These are phyloP conservation scores for Populus alba DNA, from an alignment of 345 rosid species.

Conservation along the genomic window DNA sequence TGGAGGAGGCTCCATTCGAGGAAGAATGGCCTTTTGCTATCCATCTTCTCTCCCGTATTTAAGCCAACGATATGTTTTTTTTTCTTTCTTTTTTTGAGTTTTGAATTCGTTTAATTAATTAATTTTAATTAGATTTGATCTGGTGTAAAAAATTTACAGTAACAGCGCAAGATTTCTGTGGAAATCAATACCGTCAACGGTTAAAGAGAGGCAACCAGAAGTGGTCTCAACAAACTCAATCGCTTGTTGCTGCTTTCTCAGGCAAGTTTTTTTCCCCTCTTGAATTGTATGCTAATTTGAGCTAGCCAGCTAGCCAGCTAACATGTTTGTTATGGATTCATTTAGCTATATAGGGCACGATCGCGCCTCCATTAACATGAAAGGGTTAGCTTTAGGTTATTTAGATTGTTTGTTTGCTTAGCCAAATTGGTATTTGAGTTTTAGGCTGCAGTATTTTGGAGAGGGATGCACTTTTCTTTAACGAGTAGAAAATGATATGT, in stretches of 20 bases:
- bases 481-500: background rate
- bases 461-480: no score
- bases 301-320: background rate
- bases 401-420: background rate
- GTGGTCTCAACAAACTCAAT: constrained; percentile 70
- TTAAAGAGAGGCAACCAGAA: constrained; percentile 72
- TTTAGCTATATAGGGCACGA: background rate
- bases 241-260: constrained; percentile 67
- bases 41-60: constrained; percentile 71
- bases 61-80: constrained; percentile 60
- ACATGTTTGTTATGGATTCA: background rate
- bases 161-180: constrained; percentile 78
- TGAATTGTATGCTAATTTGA: background rate
- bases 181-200: constrained; percentile 62
- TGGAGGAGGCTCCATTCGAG: constrained; percentile 61
- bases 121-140: no score
- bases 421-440: background rate
- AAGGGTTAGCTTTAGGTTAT: background rate
- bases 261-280: constrained; percentile 28
- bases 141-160: constrained; percentile 32
- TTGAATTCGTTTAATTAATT: background rate
- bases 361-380: background rate
- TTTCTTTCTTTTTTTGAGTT: background rate
- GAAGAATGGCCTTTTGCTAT: constrained; percentile 91
- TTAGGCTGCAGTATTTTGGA: no score